Evolutionary conservation across 2,329 filamentous ascomycete species (phyloP).

Genomic region (Geosmithia putterillii): DNA sequence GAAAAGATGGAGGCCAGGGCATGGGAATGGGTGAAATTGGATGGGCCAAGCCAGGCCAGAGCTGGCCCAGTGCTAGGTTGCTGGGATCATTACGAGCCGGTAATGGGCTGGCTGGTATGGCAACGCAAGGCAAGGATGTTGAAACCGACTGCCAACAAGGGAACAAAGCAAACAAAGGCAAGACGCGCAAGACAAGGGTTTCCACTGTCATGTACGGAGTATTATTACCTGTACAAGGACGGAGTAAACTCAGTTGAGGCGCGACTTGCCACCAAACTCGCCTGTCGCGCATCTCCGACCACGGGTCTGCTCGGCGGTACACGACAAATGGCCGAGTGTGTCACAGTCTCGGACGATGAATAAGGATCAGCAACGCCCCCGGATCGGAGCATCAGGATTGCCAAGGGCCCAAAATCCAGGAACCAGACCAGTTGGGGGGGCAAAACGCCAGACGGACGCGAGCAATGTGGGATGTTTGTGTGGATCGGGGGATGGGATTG

Average conservation of each 20-base stretch:
- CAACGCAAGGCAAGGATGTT: not conserved
- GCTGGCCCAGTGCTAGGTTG: too few species aligned
- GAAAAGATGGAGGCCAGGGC: too few species aligned
- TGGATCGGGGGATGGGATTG: not conserved
- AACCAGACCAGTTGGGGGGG: not conserved
- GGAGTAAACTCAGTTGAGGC: not conserved
- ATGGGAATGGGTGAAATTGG: not conserved
- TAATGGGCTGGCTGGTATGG: not conserved
- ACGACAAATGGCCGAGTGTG: not conserved
- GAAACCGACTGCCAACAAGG: not conserved
- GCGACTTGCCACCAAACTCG: not conserved
- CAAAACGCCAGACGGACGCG: not conserved
- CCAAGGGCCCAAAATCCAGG: too few species aligned
- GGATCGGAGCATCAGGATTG: not conserved
- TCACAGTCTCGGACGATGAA: not conserved
- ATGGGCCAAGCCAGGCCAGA: not conserved
- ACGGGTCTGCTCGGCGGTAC: not conserved
- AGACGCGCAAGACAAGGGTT: not conserved
- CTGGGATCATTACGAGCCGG: too few species aligned
- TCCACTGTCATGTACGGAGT: too few species aligned
- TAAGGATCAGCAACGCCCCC: not conserved
- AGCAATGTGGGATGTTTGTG: conserved; percentile 2
- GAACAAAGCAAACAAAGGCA: not conserved
- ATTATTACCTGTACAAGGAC: too few species aligned
- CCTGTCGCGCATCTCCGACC: not conserved